Evolutionary conservation across 1,284 basidiomycete species (phyloP), one percentile per base, ranked within the genome.

Genomic region (Trichosporon faecale): DNA sequence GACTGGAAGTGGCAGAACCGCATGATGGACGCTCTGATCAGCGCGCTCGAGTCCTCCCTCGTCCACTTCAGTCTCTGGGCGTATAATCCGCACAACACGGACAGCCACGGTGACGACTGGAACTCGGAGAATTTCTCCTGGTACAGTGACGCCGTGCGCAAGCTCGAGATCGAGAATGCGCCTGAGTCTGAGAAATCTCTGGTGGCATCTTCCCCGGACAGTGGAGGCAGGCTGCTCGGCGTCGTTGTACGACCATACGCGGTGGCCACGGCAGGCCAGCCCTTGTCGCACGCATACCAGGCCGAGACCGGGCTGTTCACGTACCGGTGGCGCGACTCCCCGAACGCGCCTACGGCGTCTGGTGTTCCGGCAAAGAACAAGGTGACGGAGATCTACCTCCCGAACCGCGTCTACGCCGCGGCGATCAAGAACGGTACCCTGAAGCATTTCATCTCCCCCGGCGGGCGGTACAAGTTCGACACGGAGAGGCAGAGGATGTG

Each of bases 41-140:
- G 89, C 9, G 93, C 85, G 0, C 83, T 95, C 11, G 93, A 95
- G 77, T 85, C 85, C 8, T 88, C 88, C 9, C 85, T 91, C 60
- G 85, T 92, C 37, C 89, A 89, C 4, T 95, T 93, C 84, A 93
- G 91, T 3, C 84, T 98, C 25, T 98, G 95, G 96, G 94, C 93
- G 74, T 98, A 98, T 82, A 98, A 98, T 78, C 92, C 95, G 0
- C 85, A 87, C 67, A 98, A 98, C 82, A 87, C 88, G 49, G 93
- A 96, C 76, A 79, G 83, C 23, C 79, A 84, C 25, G 97, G 96
- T 14, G 95, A 98, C 80, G 86, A 90, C 72, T 98, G 96, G 96
- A 98, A 97, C 79, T 92, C 91, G 61, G 95, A 98, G 82, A 95
- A 94, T 83, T 96, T 97, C 80, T 94, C 93, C 3, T 96, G 93